A percentile compares a stretch with the other conserved stretches of the same genome.
Conservation (phyloP, 305 asterid genomes). For the Solanum hybrid region DNA sequence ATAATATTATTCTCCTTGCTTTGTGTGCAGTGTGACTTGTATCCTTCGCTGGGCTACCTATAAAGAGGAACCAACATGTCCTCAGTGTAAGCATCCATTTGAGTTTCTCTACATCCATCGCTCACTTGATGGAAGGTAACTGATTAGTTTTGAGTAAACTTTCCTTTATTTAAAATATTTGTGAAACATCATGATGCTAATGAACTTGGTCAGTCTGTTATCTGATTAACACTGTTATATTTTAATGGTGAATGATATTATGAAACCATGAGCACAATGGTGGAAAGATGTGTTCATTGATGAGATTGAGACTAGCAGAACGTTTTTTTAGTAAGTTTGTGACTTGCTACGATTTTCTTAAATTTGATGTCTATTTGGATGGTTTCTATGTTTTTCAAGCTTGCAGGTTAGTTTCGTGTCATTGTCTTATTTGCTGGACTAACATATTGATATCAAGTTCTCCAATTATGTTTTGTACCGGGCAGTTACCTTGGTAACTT, state of each 20-base stretch:
- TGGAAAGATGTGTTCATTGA: background rate
- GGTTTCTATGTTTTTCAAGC: background rate
- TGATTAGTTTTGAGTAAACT: background rate
- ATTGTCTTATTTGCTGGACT: background rate
- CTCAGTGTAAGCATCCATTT: conserved; percentile 79
- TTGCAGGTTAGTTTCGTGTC: background rate
- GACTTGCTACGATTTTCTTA: background rate
- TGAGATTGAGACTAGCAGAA: background rate
- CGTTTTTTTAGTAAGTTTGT: background rate
- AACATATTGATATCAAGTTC: background rate
- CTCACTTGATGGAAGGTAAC: conserved; percentile 78
- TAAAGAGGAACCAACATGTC: conserved; percentile 73
- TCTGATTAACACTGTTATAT: background rate
- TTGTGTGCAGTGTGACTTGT: conserved; percentile 56
- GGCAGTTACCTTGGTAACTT: background rate
- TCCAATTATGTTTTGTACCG: background rate
- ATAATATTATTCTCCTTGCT: background rate
- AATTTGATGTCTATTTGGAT: background rate
- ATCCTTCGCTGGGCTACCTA: conserved; percentile 81
- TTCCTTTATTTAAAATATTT: background rate
- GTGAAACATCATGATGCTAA: background rate
- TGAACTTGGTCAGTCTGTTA: background rate
- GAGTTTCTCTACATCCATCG: conserved; percentile 70
- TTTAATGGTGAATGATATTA: background rate
- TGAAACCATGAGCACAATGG: background rate